These are phyloP conservation scores for Iodosphaeria phyllophila DNA, from an alignment of 2,329 filamentous ascomycete species.

Conservation along the genomic window DNA sequence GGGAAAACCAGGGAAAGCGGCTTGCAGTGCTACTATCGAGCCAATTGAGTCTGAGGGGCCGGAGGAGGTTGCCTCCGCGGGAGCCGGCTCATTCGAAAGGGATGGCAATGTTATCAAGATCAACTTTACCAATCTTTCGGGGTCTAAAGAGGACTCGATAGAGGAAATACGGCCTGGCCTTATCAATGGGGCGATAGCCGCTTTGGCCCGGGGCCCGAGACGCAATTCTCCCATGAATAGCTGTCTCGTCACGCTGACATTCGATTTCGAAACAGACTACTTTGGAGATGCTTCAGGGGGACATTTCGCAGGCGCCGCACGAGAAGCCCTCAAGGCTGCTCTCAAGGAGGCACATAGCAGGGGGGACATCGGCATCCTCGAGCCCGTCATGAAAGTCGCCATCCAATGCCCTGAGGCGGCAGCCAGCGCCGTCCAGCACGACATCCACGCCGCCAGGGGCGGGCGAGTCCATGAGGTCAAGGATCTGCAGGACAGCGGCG, in stretches of 20 bases:
- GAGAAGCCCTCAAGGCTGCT: conserved; percentile 46
- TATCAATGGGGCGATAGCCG: conserved; percentile 65
- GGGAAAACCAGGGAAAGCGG: conserved; percentile 60
- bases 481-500: conserved; percentile 28
- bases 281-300: conserved; percentile 46
- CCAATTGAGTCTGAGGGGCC: conserved; percentile 30
- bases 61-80: conserved; percentile 19
- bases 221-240: conserved; percentile 66
- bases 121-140: conserved; percentile 33
- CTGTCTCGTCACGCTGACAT: conserved; percentile 48
- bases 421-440: conserved; percentile 67
- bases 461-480: conserved; percentile 60
- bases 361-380: conserved; percentile 50
- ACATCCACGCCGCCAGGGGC: conserved; percentile 57
- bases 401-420: conserved; percentile 72
- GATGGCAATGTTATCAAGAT: conserved; percentile 55
- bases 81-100: conserved; percentile 28
- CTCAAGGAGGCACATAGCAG: conserved; percentile 40
- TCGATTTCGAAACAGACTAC: conserved; percentile 46
- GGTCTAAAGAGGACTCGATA: conserved; percentile 18
- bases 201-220: conserved; percentile 67
- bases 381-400: conserved; percentile 81
- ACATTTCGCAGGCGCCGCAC: conserved; percentile 46
- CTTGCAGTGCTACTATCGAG: conserved; percentile 49
- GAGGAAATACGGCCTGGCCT: conserved; percentile 40